Conservation (phyloP, 2,329 filamentous ascomycete genomes). For the Aulographum hederae region DNA sequence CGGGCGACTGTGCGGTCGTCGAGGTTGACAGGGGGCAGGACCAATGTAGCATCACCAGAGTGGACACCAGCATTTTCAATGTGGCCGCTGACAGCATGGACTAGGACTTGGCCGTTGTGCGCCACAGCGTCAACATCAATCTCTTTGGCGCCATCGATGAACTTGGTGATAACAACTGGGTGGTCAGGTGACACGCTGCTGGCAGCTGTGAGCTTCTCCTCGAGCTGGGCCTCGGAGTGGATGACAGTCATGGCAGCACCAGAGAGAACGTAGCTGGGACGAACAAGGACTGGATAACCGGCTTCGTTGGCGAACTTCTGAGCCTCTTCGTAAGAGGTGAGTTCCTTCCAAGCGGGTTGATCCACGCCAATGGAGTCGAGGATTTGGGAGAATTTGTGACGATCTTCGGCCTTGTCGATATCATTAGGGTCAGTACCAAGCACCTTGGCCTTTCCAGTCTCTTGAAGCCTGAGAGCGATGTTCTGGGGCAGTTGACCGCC, state of each 20-base stretch:
- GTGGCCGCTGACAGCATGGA: constrained; percentile 91
- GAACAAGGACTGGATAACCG: constrained; percentile 85
- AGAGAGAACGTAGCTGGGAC: constrained; percentile 87
- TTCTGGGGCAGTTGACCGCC: constrained; percentile 95
- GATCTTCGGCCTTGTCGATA: constrained; percentile 95
- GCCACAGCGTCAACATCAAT: constrained; percentile 93
- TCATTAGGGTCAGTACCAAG: constrained; percentile 84
- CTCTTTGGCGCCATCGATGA: constrained; percentile 91
- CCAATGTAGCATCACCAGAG: constrained; percentile 88
- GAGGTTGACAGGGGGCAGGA: constrained; percentile 71
- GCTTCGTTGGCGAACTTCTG: constrained; percentile 71
- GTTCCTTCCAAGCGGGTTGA: constrained; percentile 95
- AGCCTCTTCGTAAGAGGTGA: constrained; percentile 78
- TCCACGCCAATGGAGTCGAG: constrained; percentile 93
- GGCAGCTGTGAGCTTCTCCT: constrained; percentile 86
- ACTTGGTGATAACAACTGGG: constrained; percentile 95
- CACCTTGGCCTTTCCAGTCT: constrained; percentile 74
- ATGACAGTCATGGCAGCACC: constrained; percentile 99
- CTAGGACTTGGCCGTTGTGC: constrained; percentile 64
- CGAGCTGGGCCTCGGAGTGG: constrained; percentile 67
- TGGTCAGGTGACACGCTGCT: constrained; percentile 86
- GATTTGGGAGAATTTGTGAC: constrained; percentile 96
- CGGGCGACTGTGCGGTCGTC: constrained; percentile 63
- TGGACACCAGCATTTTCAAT: constrained; percentile 95
- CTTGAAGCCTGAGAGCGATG: constrained; percentile 85